Evolutionary conservation across 73 alveolate species (phyloP).

Genomic region (Tetrahymena malaccensis): DNA sequence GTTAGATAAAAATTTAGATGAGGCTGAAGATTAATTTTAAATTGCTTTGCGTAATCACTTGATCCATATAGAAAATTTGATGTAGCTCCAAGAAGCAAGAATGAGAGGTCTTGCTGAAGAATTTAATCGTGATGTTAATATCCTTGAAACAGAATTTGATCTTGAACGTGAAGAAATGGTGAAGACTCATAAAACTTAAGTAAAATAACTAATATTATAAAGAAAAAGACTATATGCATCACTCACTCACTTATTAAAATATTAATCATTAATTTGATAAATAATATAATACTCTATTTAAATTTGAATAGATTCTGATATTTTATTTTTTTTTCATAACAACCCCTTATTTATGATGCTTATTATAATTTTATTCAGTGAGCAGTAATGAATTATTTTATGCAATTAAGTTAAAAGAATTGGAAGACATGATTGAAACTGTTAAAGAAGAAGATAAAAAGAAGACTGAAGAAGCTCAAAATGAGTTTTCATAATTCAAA

Average conservation of each 20-base stretch:
- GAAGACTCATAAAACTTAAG: constrained; percentile 81
- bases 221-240: background rate
- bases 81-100: constrained; percentile 76
- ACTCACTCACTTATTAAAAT: background rate
- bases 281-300: background rate
- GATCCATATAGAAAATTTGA: constrained; percentile 87
- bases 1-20: constrained; percentile 95
- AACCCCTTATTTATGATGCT: background rate
- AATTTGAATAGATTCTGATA: background rate
- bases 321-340: background rate
- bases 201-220: background rate
- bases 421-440: constrained; percentile 89
- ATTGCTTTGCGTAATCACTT: constrained; percentile 94
- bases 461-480: constrained; percentile 77
- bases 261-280: background rate
- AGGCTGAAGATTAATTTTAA: constrained; percentile 96
- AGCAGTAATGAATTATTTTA: background rate
- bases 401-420: constrained; percentile 50
- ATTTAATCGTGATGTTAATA: constrained; percentile 81
- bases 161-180: constrained; percentile 84
- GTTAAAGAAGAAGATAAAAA: constrained; percentile 88
- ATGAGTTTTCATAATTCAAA: constrained; percentile 76
- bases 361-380: background rate
- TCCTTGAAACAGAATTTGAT: constrained; percentile 83
- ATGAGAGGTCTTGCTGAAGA: constrained; percentile 92